Evolutionary conservation across 2,329 filamentous ascomycete genomes (phyloP), one percentile per base, ranked within the genome.

Genomic region (Acrocalymma vagum): DNA sequence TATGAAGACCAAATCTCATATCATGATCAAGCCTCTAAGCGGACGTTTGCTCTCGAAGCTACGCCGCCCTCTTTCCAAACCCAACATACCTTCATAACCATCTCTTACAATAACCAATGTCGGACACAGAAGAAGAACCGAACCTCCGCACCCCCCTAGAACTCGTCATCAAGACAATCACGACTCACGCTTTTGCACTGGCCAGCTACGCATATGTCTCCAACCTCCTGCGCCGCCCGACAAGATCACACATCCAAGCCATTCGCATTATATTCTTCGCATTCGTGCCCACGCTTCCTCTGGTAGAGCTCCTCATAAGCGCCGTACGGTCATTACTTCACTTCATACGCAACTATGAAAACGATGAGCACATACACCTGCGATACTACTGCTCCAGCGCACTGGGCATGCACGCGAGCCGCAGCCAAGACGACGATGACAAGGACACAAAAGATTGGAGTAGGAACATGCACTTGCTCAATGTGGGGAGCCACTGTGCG

Each of bases 151-250:
- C 45, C 9, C 37, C 45, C 11, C 29, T 41, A 9, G 10, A 16
- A 9, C 29, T 52, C n/a, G 29, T 41, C 21, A 45, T 52, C 20
- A 52, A 52, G 36, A 45, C 45, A 8, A 29, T 52, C 9, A 43
- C 45, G n/a, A 52, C 48, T 14, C 48, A 52, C 28, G 38, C 29
- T 9, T 52, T 52, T 24, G 45, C 48, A 9, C 37, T 52, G 13
- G 42, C 29, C 20, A 43, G 18, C 31, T 52, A 52, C 26, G 27
- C 41, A 15, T 46, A 43, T 24, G 14, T 29, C 14, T 42, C 28
- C 24, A 34, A 13, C 25, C 45, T 45, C 4, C 39, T 48, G 13
- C 37, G 42, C 11, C 45, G 45, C 3, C 45, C 45, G 26, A 38
- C 21, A 1, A 26, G 38, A 18, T 26, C 41, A 22, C 23, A 45